Base-by-base conservation (phyloP, 1,139 yeast genomes). In the Diutina mesorugosa region DNA sequence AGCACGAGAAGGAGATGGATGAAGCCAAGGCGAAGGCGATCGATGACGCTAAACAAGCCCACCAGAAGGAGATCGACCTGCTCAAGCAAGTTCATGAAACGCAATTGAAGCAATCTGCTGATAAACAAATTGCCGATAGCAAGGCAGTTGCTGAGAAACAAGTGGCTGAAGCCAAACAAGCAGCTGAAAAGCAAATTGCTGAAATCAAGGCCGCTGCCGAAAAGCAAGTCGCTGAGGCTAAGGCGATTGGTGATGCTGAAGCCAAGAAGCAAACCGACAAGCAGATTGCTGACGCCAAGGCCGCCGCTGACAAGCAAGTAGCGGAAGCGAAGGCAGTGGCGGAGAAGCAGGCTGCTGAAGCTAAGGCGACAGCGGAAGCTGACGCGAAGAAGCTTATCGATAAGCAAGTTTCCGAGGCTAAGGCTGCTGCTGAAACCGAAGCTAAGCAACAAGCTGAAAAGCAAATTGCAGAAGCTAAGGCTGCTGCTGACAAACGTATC, bases 1-100 rank as follows among this genome's bases (percentile, higher is more conserved):
- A 21, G 26, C 32, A 26, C 29, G 38, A 29, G 6, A 9, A 16
- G 8, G 51, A 47, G n/a, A 26, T 45, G 8, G 47, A 45, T 45
- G 26, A n/a, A 16, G 26, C 26, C 47, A 45, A 45, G 26, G 26
- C 8, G 3, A 18, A 18, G 21, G 10, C 26, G 4, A 21, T 48
- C n/a, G 32, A 16, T 7, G 14, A n/a, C 6, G 16, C 12, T 26
- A 48, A 48, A 29, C 32, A 28, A n/a, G 14, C 51, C 16, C 51
- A 48, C 18, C 32, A 48, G 41, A 16, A 60, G 57, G 50, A 56
- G 47, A 61, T 74, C 26, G 74, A 72, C 58, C 71, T 64, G 35
- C 52, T 45, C 9, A 46, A 56, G n/a, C 51, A 21, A 14, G 29
- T 32, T 14, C 32, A n/a, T 10, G 6, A 16, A 12, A 4, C 16